Evolutionary conservation across 768 basidiomycete genomes (phyloP), one percentile per base, ranked within the genome.

Genomic region (Phlebiopsis gigantea): DNA sequence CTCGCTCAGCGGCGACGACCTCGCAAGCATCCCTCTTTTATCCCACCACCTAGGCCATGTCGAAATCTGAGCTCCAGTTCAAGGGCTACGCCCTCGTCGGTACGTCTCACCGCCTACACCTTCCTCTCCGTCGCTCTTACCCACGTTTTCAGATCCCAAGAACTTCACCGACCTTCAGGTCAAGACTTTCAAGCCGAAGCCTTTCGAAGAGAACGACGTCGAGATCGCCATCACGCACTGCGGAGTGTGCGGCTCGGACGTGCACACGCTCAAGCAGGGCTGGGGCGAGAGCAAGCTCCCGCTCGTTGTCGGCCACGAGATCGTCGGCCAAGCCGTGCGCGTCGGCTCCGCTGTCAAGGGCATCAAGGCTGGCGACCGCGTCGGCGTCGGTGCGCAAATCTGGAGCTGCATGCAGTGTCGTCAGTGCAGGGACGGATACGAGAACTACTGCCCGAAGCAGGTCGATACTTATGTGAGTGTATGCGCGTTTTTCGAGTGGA

Each of bases 291-390:
- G 57, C 50, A 61, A 65, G 61, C 59, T 66, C 1, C 66, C 66
- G 8, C 62, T 69, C n/a, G 62, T 68, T 39, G 63, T 66, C 25
- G 68, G 67, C 15, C 81, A 84, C 62, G 82, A 83, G 66, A 81
- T 85, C 53, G 74, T 80, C 47, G 84, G 83, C 5, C 68, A 68
- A 8, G 81, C 78, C 34, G 74, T 73, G 22, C 70, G 73, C 10
- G 79, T 87, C 57, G 83, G 85, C 1, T 66, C 75, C 6, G 74
- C 81, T 43, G 82, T 84, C 44, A 73, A 63, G 3, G 75, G 75
- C 48, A 73, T 85, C 72, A 81, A 82, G 63, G 72, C 77, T 8
- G 83, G 83, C 22, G 79, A 84, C 64, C 67, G 77, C 8, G 84
- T 76, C 58, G 84, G 84, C 30, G 75, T 78, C 5, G 74, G 76